Evolutionary conservation across 2,329 filamentous ascomycete species (phyloP), one percentile per base, ranked within the genome.

Genomic region (Passalora sequoiae): DNA sequence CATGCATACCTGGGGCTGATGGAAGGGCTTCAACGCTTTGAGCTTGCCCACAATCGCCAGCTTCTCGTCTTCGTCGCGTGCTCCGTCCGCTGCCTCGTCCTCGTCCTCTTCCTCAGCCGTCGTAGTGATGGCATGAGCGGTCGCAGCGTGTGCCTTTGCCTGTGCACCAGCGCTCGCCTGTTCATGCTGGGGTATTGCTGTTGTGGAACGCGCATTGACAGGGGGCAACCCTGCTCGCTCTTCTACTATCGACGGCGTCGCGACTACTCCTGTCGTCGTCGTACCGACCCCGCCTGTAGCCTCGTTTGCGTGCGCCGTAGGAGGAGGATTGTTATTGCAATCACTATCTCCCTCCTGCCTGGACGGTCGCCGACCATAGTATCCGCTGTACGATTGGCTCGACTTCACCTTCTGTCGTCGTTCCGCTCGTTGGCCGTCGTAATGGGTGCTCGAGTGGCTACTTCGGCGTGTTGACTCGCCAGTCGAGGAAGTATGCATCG

Each of bases 1-100:
- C 19, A 29, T 20, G 44, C 56, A 41, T 58, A 59, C 57, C 59
- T 61, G 53, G 39, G 57, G 51, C 31, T 43, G 55, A 24, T 51
- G 53, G 37, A 61, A 60, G 8, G 55, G 54, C 24, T 57, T 47
- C 39, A 58, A 60, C 33, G 47, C 44, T 38, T 53, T 53, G 32
- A 55, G 36, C 17, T 56, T 50, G 24, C 59, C 59, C n/a, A 58
- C 56, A 4, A 56, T 58, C 48, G 56, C 53, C 49, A 58, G 53
- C 12, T 54, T 49, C 48, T 62, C 58, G 40, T 62, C 60, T 38
- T 62, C 59, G 41, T 62, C 58, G 33, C n/a, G n/a, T n/a, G n/a
- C n/a, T n/a, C n/a, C n/a, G n/a, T n/a, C n/a, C n/a, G n/a, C n/a
- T n/a, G n/a, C n/a, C n/a, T 58, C 48, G 10, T 47, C 57, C 13